Percentiles rank a stretch among this genome's conserved stretches.
Conservation (phyloP, 1,284 basidiomycete genomes). For the Boletus mariae region DNA sequence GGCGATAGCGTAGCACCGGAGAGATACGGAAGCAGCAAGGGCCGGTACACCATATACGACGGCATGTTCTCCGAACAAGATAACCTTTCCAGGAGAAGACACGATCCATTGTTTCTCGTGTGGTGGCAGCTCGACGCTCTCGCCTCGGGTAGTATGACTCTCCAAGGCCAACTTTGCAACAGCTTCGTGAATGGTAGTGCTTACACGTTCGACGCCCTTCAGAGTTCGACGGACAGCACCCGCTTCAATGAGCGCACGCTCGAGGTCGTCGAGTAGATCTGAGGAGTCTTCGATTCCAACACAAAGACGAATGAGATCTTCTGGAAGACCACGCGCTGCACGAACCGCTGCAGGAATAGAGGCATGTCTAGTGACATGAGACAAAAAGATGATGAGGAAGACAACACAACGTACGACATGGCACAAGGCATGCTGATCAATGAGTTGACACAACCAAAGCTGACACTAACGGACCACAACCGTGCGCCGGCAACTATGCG, state of each 20-base stretch:
- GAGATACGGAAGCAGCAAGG: conserved; percentile 90
- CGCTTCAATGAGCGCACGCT: conserved; percentile 86
- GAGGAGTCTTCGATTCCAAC: conserved; percentile 96
- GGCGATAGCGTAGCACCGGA: conserved; percentile 90
- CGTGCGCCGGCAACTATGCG: conserved; percentile 89
- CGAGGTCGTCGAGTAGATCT: conserved; percentile 94
- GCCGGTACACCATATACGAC: conserved; percentile 99
- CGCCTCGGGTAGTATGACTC: conserved; percentile 18
- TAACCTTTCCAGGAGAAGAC: conserved; percentile 96
- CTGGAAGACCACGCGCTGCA: conserved; percentile 91
- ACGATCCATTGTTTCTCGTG: conserved; percentile 77
- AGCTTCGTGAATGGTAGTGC: conserved; percentile 53
- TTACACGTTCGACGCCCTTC: conserved; percentile 37
- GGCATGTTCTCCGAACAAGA: conserved; percentile 98
- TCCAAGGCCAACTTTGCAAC: conserved; percentile 61
- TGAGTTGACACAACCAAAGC: conserved; percentile 97
- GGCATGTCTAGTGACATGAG: conserved; percentile 67
- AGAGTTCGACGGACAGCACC: conserved; percentile 75
- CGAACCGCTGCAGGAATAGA: conserved; percentile 94
- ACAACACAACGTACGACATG: conserved; percentile 81
- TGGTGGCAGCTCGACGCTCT: conserved; percentile 1
- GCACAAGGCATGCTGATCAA: conserved; percentile 99
- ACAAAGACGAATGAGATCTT: conserved; percentile 96
- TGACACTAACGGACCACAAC: conserved; percentile 97
- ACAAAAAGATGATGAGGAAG: conserved; percentile 11